Percentiles rank a stretch among this genome's conserved stretches.
Evolutionary conservation across 352 stramenopile species (phyloP).

Genomic region (Phytophthora tentaculata): DNA sequence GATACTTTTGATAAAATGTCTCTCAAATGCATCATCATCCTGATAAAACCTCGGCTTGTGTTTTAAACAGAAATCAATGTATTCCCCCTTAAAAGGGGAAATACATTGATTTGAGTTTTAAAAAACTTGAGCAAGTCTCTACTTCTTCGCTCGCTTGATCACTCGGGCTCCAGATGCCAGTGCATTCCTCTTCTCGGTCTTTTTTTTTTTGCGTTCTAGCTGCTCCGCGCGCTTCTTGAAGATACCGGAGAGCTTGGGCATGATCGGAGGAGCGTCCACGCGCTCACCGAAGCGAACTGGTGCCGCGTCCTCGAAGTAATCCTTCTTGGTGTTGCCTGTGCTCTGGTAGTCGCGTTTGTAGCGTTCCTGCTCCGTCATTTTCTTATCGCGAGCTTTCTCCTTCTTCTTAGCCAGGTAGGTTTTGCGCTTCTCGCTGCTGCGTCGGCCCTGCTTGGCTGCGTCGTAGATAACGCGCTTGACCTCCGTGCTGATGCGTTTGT

Average conservation of each 20-base stretch:
- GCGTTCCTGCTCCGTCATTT: conserved; percentile 83
- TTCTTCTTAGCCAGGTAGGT: conserved; percentile 81
- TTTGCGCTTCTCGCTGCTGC: conserved; percentile 82
- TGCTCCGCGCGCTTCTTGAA: conserved; percentile 81
- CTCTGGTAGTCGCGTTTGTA: conserved; percentile 82
- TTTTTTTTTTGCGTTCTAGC: conserved; percentile 48
- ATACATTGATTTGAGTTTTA: too few relatives aligned
- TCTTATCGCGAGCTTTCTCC: conserved; percentile 68
- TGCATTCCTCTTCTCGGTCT: conserved; percentile 38
- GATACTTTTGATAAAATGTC: too few relatives aligned
- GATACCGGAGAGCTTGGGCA: conserved; percentile 83
- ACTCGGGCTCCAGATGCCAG: conserved; percentile 17
- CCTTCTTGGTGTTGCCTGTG: conserved; percentile 69
- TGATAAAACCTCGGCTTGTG: conserved; percentile 10
- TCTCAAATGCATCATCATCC: not conserved
- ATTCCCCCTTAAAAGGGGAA: too few relatives aligned
- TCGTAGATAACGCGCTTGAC: conserved; percentile 88
- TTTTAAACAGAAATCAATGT: conserved; percentile 30
- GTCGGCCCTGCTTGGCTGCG: conserved; percentile 76
- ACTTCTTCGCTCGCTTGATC: conserved; percentile 36
- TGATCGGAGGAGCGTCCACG: conserved; percentile 80
- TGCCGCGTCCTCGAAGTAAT: conserved; percentile 72
- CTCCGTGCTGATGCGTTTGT: conserved; percentile 84
- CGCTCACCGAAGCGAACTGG: conserved; percentile 77
- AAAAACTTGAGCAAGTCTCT: not conserved